Evolutionary conservation across 352 stramenopile species (phyloP), one percentile per base, ranked within the genome.

Genomic region (Aphanomyces stellatus): DNA sequence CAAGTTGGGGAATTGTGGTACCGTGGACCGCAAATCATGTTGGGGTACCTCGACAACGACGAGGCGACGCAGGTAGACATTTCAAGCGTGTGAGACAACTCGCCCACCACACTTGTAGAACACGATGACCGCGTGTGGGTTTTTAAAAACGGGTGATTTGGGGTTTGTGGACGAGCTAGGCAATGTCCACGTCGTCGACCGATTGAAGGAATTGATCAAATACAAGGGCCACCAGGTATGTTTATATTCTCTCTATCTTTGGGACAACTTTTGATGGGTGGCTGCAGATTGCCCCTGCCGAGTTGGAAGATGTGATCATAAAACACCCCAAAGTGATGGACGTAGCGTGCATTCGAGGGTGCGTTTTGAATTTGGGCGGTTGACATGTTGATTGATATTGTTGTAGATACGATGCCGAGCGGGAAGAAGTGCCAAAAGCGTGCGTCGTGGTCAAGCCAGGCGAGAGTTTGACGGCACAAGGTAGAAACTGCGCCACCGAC

Each of bases 181-280:
- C 0, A 96, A 79, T 69, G 82, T 97, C 31, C 96, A 87, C 62
- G 95, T 98, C 56, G 88, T 88, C 1, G 93, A 98, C 72, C 76
- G 91, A n/a, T 73, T 96, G 33, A 98, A 98, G 79, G 91, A 98
- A 72, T 76, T 98, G 41, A 98, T 98, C 76, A 98, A 98, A 78
- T 91, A 96, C 65, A 96, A 96, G 64, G 93, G 91, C 2, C 93
- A 93, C 59, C 90, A 95, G 72, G 78, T 62, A 62, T n/a, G 15
- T 40, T 46, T 2, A 11, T n/a, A 46, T 19, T 46, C 37, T 2
- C 13, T 11, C 37, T 46, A 19, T 19, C 1, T 46, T 19, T n/a
- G 0, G 37, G n/a, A 2, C 13, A 46, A 2, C n/a, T 19, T 46
- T 46, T 2, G 13, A 22, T 30, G n/a, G 27, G 11, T 28, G 27